Percentiles rank a stretch among this genome's conserved stretches.
Evolutionary conservation across 2,329 filamentous ascomycete genomes (phyloP).

Genomic region (Cercospora beticola): DNA sequence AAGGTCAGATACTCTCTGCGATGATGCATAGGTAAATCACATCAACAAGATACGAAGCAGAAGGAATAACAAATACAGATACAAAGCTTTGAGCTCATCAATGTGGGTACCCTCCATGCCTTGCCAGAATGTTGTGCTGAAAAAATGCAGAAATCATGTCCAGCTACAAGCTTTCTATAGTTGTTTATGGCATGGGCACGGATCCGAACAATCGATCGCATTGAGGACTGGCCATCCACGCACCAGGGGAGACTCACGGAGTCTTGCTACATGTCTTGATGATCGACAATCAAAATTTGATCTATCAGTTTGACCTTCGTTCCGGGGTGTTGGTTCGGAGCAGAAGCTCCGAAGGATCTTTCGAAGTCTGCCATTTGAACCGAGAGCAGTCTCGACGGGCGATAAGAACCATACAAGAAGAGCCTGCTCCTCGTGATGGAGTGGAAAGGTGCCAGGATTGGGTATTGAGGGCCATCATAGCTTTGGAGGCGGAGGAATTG

Average conservation of each 20-base stretch:
- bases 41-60: no score
- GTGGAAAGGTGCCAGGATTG: conserved; percentile 20
- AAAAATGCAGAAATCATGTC: no score
- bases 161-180: conserved; percentile 9
- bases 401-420: conserved; percentile 8
- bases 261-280: neutral
- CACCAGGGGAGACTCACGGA: neutral
- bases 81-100: no score
- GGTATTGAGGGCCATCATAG: conserved; percentile 16
- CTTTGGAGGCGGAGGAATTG: conserved; percentile 17
- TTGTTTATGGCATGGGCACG: conserved; percentile 11
- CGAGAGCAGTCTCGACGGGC: conserved; percentile 1
- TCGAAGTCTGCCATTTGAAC: conserved; percentile 4
- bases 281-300: neutral
- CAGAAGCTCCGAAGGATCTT: conserved; percentile 13
- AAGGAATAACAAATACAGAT: no score
- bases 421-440: conserved; percentile 15
- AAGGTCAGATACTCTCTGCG: no score
- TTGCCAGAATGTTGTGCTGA: no score
- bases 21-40: no score
- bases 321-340: conserved; percentile 6
- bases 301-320: conserved; percentile 15
- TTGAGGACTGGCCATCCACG: conserved; percentile 13
- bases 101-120: no score
- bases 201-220: conserved; percentile 14